phyloP scores from a whole-genome alignment of 148 eudicot species.

The Amaranthus palmeri region DNA sequence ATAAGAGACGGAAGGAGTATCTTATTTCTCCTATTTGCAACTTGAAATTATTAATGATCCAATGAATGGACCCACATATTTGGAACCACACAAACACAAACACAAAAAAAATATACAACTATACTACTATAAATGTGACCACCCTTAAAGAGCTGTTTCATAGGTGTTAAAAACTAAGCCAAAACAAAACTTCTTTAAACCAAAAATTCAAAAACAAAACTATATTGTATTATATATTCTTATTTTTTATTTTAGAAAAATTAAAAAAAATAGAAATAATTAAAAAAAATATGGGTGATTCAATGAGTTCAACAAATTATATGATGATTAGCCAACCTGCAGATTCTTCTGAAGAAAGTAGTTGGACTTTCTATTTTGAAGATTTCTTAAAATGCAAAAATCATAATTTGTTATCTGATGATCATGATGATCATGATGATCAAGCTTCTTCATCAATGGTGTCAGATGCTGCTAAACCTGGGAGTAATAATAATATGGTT shows the following conservation, averaged over 20 bases:
- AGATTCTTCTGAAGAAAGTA: conserved; percentile 22
- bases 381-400: neutral
- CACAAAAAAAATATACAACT: too few species aligned
- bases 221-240: too few species aligned
- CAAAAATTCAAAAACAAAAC: too few species aligned
- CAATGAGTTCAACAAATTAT: conserved; percentile 24
- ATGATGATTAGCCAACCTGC: conserved; percentile 5
- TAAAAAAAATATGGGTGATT: conserved; percentile 7
- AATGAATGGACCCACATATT: conserved; percentile 6
- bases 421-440: neutral
- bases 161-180: neutral
- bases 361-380: conserved; percentile 24
- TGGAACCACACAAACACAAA: too few species aligned
- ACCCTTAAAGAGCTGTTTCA: neutral
- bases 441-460: conserved; percentile 15
- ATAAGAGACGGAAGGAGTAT: too few species aligned
- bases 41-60: neutral
- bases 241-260: too few species aligned
- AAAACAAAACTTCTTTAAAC: too few species aligned
- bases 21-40: neutral
- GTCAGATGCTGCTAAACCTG: conserved; percentile 4
- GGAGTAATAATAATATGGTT: neutral
- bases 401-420: too few species aligned
- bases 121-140: conserved; percentile 3
- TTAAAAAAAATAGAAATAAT: neutral